A percentile compares a stretch with the other conserved stretches of the same genome.
These are phyloP conservation scores for Colletotrichum sp. DNA, from an alignment of 2,329 filamentous ascomycete genomes.

Conservation along the genomic window DNA sequence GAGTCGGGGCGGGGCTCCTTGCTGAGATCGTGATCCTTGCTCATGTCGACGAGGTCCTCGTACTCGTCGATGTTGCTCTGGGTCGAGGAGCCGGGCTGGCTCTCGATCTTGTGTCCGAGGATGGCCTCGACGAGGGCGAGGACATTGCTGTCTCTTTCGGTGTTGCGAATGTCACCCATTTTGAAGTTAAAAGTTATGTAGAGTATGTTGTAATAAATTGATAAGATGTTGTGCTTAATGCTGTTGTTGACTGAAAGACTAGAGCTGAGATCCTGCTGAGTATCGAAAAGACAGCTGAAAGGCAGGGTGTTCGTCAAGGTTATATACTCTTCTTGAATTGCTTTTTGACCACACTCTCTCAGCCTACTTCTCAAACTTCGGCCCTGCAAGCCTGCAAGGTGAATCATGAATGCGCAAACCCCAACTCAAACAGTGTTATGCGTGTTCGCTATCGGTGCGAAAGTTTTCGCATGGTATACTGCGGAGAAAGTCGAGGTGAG, in stretches of 20 bases:
- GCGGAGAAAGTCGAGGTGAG: background rate
- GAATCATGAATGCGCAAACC: conserved; percentile 7
- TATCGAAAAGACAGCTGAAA: rapidly evolving
- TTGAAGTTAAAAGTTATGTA: conserved; percentile 19
- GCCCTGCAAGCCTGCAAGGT: background rate
- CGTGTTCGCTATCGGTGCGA: conserved; percentile 1
- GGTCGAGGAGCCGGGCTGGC: conserved; percentile 24
- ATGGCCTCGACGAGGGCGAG: conserved; percentile 41
- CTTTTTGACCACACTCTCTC: background rate
- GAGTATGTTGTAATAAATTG: conserved; percentile 9
- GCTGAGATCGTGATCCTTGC: conserved; percentile 21
- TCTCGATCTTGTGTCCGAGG: conserved; percentile 37
- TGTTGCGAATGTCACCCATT: conserved; percentile 16
- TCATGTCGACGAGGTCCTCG: conserved; percentile 36
- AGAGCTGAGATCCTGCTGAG: background rate
- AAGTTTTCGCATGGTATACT: conserved; percentile 6
- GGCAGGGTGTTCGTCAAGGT: background rate
- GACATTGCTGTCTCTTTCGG: conserved; percentile 18
- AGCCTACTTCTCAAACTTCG: background rate
- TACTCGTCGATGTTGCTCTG: conserved; percentile 35
- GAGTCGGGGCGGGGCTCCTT: conserved; percentile 36
- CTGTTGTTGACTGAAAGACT: background rate
- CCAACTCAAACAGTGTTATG: conserved; percentile 8
- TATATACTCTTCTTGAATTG: background rate
- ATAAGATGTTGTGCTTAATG: background rate